Base-by-base conservation (phyloP, 805 yeast species). In the Cyberlindnera galapagoensis region DNA sequence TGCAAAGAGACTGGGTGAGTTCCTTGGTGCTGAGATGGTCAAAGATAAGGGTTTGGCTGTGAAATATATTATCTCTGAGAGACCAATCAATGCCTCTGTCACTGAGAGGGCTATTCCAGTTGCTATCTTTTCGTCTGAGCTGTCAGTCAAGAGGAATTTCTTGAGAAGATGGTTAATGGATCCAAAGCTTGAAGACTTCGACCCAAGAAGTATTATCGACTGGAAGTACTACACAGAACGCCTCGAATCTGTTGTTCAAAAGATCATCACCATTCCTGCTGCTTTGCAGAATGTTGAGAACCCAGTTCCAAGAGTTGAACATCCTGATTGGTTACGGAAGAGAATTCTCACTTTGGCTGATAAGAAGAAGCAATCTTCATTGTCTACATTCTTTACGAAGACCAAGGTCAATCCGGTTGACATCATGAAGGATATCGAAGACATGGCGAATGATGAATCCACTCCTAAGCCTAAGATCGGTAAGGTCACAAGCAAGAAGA, bases 91-190 rank as follows among this genome's bases (percentile, higher is more conserved):
- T 26, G 80, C 94, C 1, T 95, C 98, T 0, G 88, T 88, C 19
- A 86, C 98, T 0, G 97, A 90, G 51, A 70, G 99, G 44, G 98
- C 99, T 0, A 69, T 92, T 27, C 99, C 99, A 0, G 95, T 94
- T 6, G 92, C 96, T 0, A 87, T 92, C 13, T 94, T 92, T 53
- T 81, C 95, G 0, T 80, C 97, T 0, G 96, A 87, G 19, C 46
- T 65, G 9, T 52, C 67, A 3, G 80, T 81, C 33, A 87, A 86
- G 54, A 70, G 78, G 38, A 71, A 70, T 26, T 92, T 74, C 50
- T 59, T 92, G 51, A 72, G 88, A 47, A 77, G 84, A 48, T 92
- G 99, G 99, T 65, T 88, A 23, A 68, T 74, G 36, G 95, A 90
- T 46, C 76, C 83, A 0, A 65, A 83, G 0, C 55, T 90, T 26